Evolutionary conservation across 2,329 filamentous ascomycete genomes (phyloP), one percentile per base, ranked within the genome.

Genomic region (Fusarium agapanthi): DNA sequence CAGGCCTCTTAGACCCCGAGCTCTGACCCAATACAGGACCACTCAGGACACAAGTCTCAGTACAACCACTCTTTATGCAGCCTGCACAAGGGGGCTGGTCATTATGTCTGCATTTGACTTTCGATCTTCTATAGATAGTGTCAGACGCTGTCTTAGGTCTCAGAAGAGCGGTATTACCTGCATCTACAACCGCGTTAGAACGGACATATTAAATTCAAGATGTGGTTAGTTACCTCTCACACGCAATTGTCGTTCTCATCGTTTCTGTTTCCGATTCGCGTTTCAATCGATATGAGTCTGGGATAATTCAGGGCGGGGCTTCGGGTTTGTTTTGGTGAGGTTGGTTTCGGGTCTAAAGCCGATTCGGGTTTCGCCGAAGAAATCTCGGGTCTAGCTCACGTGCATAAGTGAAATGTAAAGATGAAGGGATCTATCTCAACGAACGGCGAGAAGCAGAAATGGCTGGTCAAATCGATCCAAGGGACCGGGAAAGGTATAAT

Each of bases 21-120:
- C 56, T 65, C 28, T 51, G 62, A 2, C 56, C 51, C 0, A 71
- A 13, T 2, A 65, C 16, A 10, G 76, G 76, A 4, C 76, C 74
- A n/a, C 69, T 69, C 11, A 77, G 22, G 8, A 24, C 22, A 26
- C 76, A 77, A 7, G 73, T 69, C 7, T 60, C 54, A 6, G 61
- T 64, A 5, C 61, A 62, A 0, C 63, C 69, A 7, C 73, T 73
- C 24, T 77, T 77, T n/a, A 51, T 30, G 24, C 76, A 77, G 12
- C 73, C 73, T n/a, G 50, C 56, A 37, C 76, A 77, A 20, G 76
- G 76, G 12, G 76, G 50, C n/a, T 74, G 63, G 10, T 73, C 75
- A 20, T 73, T 47, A 40, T 77, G 76, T 28, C 47, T 77, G 16
- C 76, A 77, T 20, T 77, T 77, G 57, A 78, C 71, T 47, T 77